phyloP scores from a whole-genome alignment of 495 filamentous ascomycete species.

The Penicillium psychrofluorescens region DNA sequence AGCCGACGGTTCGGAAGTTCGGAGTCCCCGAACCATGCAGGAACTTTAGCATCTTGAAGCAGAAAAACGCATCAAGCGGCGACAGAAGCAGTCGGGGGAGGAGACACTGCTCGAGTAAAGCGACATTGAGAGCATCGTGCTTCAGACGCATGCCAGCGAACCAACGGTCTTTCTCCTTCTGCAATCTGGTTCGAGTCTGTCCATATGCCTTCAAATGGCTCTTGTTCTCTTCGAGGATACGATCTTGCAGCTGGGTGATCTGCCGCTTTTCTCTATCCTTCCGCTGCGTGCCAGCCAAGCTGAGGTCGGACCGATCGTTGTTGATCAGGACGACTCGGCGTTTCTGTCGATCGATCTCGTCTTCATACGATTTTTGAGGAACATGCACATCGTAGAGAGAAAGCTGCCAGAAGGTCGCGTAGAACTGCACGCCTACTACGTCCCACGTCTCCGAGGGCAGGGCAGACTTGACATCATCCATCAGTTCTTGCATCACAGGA shows the following conservation, averaged over 20 bases:
- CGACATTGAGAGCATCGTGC: constrained; percentile 59
- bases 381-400: constrained; percentile 72
- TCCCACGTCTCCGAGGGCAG: constrained; percentile 60
- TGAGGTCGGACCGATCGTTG: constrained; percentile 66
- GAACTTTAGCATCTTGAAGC: constrained; percentile 75
- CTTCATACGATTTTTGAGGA: constrained; percentile 64
- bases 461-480: constrained; percentile 54
- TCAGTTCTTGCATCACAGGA: constrained; percentile 69
- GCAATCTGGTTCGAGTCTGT: constrained; percentile 54
- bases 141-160: constrained; percentile 57
- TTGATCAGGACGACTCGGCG: constrained; percentile 53
- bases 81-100: constrained; percentile 80
- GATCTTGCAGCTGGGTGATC: constrained; percentile 50
- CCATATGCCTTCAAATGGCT: constrained; percentile 56
- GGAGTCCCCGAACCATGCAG: constrained; percentile 75
- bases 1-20: constrained; percentile 77
- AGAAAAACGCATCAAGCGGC: constrained; percentile 78
- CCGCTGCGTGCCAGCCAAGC: constrained; percentile 50
- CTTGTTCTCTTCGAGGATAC: constrained; percentile 63
- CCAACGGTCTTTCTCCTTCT: constrained; percentile 74
- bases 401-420: constrained; percentile 89
- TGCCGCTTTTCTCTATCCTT: constrained; percentile 58
- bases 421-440: constrained; percentile 67
- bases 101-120: constrained; percentile 83
- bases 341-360: constrained; percentile 57